phyloP scores from a whole-genome alignment of 2,329 filamentous ascomycete species.

The Lachnellula suecica region DNA sequence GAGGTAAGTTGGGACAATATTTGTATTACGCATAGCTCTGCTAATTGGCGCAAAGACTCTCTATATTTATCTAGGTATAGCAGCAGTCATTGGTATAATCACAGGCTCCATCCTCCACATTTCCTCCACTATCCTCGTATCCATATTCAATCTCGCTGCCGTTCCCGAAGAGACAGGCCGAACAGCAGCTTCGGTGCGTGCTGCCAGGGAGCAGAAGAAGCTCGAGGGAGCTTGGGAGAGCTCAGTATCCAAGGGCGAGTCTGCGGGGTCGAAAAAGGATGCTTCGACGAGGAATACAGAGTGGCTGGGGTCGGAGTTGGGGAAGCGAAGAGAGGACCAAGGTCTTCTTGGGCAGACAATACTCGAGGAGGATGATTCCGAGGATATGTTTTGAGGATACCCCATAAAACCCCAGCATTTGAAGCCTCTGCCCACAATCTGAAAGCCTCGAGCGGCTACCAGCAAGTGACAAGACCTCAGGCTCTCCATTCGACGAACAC shows the following conservation, averaged over 20 bases:
- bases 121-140: constrained; percentile 53
- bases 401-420: background rate
- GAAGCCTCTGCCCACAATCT: no score
- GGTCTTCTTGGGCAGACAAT: constrained; percentile 66
- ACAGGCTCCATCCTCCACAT: constrained; percentile 60
- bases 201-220: constrained; percentile 25
- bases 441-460: no score
- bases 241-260: constrained; percentile 11
- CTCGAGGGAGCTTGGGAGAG: constrained; percentile 25
- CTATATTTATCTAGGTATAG: constrained; percentile 58
- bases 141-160: constrained; percentile 45
- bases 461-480: constrained; percentile 26
- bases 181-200: constrained; percentile 24
- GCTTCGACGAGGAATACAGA: constrained; percentile 21
- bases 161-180: constrained; percentile 16
- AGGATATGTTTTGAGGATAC: constrained; percentile 30
- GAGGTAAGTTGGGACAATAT: constrained; percentile 23
- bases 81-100: constrained; percentile 64
- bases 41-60: constrained; percentile 36
- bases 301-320: constrained; percentile 29
- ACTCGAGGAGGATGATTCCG: constrained; percentile 66
- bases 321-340: constrained; percentile 27
- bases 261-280: constrained; percentile 11
- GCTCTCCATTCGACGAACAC: constrained; percentile 79
- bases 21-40: background rate